Conservation (phyloP, 352 stramenopile species). For the Phytophthora boehmeriae region DNA sequence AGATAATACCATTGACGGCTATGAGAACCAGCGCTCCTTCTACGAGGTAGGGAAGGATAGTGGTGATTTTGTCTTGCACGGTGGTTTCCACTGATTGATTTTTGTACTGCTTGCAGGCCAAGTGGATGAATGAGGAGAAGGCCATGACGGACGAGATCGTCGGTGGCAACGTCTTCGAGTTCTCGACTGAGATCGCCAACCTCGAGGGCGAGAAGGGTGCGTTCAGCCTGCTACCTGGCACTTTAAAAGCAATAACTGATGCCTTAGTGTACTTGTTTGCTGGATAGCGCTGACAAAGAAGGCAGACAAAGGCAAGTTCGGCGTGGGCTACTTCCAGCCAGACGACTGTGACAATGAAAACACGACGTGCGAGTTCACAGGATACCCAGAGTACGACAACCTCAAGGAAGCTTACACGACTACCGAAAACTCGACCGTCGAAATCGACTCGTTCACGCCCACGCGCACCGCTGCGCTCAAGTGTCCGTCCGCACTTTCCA, state of each 20-base stretch:
- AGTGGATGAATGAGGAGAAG: conserved; percentile 85
- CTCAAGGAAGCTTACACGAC: conserved; percentile 61
- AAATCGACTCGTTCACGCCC: conserved; percentile 33
- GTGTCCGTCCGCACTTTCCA: conserved; percentile 45
- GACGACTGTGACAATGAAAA: conserved; percentile 62
- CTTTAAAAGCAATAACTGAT: too few relatives aligned
- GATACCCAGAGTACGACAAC: conserved; percentile 66
- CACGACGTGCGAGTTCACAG: conserved; percentile 52
- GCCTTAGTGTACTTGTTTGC: neutral
- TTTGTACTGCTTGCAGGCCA: conserved; percentile 41
- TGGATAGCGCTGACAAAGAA: conserved; percentile 43
- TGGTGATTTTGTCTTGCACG: too few relatives aligned
- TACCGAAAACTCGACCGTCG: conserved; percentile 51
- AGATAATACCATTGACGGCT: conserved; percentile 69
- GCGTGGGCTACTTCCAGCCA: conserved; percentile 67
- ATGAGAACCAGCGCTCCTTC: conserved; percentile 62
- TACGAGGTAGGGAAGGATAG: conserved; percentile 47
- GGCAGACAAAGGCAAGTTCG: conserved; percentile 58
- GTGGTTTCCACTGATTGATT: too few relatives aligned
- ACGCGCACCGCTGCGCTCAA: conserved; percentile 35
- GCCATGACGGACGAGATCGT: conserved; percentile 79
- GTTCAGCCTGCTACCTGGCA: too few relatives aligned
- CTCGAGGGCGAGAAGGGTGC: conserved; percentile 26
- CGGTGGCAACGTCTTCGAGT: conserved; percentile 84
- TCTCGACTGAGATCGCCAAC: conserved; percentile 76